Percentiles rank a stretch among this genome's conserved stretches.
Evolutionary conservation across 345 rosid species (phyloP).

Genomic region (Eucalyptus albens): DNA sequence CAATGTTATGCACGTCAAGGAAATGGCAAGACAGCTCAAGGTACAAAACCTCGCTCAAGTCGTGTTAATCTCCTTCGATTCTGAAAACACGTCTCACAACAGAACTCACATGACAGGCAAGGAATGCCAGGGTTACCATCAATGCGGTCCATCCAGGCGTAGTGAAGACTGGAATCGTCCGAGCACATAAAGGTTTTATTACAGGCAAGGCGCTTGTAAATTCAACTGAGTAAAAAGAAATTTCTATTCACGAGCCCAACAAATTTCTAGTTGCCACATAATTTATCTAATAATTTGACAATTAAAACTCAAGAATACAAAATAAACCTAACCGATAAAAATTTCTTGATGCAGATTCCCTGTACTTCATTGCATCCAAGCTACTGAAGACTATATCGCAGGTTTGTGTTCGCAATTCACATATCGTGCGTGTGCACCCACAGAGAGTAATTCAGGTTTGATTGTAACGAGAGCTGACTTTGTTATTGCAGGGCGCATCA

Average conservation of each 20-base stretch:
- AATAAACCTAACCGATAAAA: not conserved
- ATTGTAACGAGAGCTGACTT: not conserved
- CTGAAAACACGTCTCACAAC: not conserved
- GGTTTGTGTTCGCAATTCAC: conserved; percentile 20
- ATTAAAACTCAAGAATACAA: not conserved
- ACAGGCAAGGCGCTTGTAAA: conserved; percentile 28
- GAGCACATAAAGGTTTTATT: conserved; percentile 71
- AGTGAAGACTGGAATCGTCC: conserved; percentile 82
- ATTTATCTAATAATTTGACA: not conserved
- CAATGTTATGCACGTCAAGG: conserved; percentile 74
- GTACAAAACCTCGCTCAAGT: conserved; percentile 3
- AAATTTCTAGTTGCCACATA: not conserved
- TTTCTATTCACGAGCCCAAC: not conserved
- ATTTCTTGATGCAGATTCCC: conserved; percentile 52
- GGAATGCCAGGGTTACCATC: conserved; percentile 66
- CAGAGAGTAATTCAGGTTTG: not conserved
- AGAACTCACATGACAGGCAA: conserved; percentile 32
- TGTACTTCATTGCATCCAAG: conserved; percentile 84
- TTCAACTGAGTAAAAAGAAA: not conserved
- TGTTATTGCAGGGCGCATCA: conserved; percentile 69
- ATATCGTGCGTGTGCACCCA: too few relatives aligned
- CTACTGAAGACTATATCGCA: conserved; percentile 66
- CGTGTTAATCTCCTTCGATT: not conserved
- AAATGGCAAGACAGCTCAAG: conserved; percentile 62
- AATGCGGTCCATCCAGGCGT: conserved; percentile 96